Evolutionary conservation across 225 moss, liverwort and hornwort species (phyloP), one percentile per base, ranked within the genome.

Genomic region (Pseudisothecium myosuroides): DNA sequence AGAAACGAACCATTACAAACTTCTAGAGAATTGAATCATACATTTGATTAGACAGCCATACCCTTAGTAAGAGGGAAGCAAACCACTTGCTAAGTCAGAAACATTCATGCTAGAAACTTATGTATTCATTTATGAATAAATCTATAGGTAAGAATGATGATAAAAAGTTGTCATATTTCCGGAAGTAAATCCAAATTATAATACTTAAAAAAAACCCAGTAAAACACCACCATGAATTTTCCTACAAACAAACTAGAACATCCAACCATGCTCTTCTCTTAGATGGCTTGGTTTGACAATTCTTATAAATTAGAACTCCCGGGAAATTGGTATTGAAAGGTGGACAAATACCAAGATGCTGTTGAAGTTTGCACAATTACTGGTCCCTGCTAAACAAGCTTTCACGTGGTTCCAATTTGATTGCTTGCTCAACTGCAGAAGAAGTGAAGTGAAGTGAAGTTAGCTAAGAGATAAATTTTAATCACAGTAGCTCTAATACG

Each of bases 401-500:
- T 91, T 86, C 58, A 93, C 86, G 49, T 93, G 90, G 49, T 90
- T 81, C 93, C 93, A 91, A 75, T 91, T 93, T 77, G 93, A 90
- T 83, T 88, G 90, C 83, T 90, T 90, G 90, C 80, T 82, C 88
- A 91, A 85, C 93, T 93, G 74, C 74, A 91, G 49, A 22, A 27
- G 27, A 59, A 63, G 43, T 14, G 16, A 89, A 89, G 37, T 56
- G 27, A 59, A 63, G 43, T 14, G 16, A 89, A 89, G 37, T 56
- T 64, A 84, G 63, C 41, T 37, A 39, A 17, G 31, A 27, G 60
- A 28, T 20, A 26, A 45, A 39, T 27, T 37, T 50, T 18, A 13
- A 83, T 52, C 14, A 61, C 1, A 39, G 10, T 47, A 68, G 52
- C 43, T 79, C 36, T 11, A 39, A 60, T 26, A 67, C 12, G 3